Base-by-base conservation (phyloP, 163 green algal species). In the Chlorella variabilis region DNA sequence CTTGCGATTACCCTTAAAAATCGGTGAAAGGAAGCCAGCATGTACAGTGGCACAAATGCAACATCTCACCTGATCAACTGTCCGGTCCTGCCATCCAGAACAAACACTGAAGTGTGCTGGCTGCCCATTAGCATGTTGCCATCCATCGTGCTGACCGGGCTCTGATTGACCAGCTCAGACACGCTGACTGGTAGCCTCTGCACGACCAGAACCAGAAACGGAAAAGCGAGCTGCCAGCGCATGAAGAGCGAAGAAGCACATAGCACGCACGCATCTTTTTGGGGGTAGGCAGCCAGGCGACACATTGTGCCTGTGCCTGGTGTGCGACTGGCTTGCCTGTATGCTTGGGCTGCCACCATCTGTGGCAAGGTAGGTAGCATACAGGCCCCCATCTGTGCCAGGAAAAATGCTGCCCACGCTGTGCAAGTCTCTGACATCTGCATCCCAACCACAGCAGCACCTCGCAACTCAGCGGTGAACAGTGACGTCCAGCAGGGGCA, bases 101-200 rank as follows among this genome's bases (percentile, higher is more conserved):
- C 63, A 65, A 93, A 98, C 11, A 98, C 87, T 20, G 83, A 91
- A 11, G 91, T 94, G 38, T 83, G 71, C 39, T 91, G 91, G 56
- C 63, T 86, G 31, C 94, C 95, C 33, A 97, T 31, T 25, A 98
- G 89, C 21, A 98, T 58, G 34, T 83, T 89, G 61, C 95, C 94
- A 81, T 98, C 95, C 23, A 84, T 78, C 11, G 94, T 94, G 56
- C 96, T 70, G 71, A 89, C 94, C 1, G 96, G 96, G 0, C 90
- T 93, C 29, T 86, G 80, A 5, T 94, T 88, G 54, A 98, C 96
- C 56, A 98, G 89, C 66, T 98, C 92, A 6, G 90, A 84, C 56
- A 97, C 89, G 0, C 84, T 93, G 25, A 98, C 77, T 31, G 94
- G 92, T 48, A 98, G 91, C 18, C 87, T 90, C 93, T 98, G 88